phyloP scores from a whole-genome alignment of 2,329 filamentous ascomycete species.

The Amauroascus niger region DNA sequence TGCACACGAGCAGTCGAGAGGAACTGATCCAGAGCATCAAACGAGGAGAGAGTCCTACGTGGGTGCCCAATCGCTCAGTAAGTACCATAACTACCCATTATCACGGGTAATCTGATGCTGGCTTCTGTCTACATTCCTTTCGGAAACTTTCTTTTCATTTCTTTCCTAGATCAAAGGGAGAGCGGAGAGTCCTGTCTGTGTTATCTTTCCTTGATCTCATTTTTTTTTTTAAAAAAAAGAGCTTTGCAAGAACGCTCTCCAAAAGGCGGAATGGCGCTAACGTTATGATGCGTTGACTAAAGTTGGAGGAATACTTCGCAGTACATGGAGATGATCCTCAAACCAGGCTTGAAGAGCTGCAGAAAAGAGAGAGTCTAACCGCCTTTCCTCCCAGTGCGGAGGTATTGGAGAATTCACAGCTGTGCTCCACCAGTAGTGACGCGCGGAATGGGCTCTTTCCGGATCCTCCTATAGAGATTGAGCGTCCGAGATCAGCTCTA shows the following conservation, averaged over 20 bases:
- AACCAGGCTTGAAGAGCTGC: constrained; percentile 24
- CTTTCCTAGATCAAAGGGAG: too few relatives aligned
- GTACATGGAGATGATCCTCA: constrained; percentile 32
- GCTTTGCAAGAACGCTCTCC: not conserved
- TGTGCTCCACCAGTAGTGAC: constrained; percentile 30
- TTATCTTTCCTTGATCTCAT: not conserved
- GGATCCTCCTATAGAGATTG: constrained; percentile 55
- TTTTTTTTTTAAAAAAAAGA: too few relatives aligned
- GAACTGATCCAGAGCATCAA: constrained; percentile 81
- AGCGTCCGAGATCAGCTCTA: constrained; percentile 67
- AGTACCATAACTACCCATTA: constrained; percentile 21
- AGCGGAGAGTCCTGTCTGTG: not conserved
- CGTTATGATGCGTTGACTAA: constrained; percentile 18
- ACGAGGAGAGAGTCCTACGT: constrained; percentile 63
- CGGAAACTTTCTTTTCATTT: not conserved
- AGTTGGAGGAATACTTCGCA: constrained; percentile 35
- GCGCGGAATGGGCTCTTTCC: constrained; percentile 29
- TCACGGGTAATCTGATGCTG: not conserved
- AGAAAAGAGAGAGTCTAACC: constrained; percentile 17
- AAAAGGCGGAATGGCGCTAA: constrained; percentile 7
- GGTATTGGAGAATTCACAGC: constrained; percentile 30
- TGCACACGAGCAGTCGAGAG: constrained; percentile 48
- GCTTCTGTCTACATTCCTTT: too few relatives aligned
- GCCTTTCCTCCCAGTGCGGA: constrained; percentile 40
- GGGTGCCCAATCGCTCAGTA: constrained; percentile 57